Evolutionary conservation across 192 early-diverging fungal species (phyloP).

Genomic region (Coemansia sp.): DNA sequence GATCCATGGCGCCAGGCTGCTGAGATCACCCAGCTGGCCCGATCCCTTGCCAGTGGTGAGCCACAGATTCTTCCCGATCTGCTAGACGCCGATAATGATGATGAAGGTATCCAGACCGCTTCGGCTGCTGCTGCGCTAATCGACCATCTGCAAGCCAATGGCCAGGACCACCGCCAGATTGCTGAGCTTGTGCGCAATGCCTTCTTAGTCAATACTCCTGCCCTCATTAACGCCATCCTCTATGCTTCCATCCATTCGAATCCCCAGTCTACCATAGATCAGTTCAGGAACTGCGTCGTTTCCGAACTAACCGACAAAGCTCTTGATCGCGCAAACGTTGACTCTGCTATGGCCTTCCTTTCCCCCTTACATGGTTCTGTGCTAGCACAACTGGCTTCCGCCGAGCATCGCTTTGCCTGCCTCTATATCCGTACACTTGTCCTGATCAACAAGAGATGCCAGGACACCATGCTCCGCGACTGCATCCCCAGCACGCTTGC

Average conservation of each 20-base stretch:
- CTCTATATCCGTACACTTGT: conserved; percentile 10
- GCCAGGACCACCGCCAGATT: neutral
- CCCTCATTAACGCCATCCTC: neutral
- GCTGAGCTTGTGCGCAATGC: neutral
- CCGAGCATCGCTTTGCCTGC: neutral
- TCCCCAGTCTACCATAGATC: no score
- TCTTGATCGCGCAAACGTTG: neutral
- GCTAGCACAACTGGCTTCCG: neutral
- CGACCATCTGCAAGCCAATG: neutral
- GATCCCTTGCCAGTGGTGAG: neutral
- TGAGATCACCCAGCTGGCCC: neutral
- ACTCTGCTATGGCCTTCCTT: neutral
- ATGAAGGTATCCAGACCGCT: neutral
- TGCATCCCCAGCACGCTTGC: neutral
- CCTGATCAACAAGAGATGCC: conserved; percentile 18
- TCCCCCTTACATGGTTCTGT: neutral
- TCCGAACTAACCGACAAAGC: neutral
- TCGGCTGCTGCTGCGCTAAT: neutral
- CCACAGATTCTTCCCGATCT: neutral
- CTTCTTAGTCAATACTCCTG: neutral
- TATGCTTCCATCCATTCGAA: neutral
- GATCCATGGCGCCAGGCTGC: neutral
- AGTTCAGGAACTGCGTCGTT: neutral
- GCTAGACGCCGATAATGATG: neutral
- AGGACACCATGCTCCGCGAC: conserved; percentile 28